Conservation (phyloP, 495 filamentous ascomycete species). For the Penicillium canariense region DNA sequence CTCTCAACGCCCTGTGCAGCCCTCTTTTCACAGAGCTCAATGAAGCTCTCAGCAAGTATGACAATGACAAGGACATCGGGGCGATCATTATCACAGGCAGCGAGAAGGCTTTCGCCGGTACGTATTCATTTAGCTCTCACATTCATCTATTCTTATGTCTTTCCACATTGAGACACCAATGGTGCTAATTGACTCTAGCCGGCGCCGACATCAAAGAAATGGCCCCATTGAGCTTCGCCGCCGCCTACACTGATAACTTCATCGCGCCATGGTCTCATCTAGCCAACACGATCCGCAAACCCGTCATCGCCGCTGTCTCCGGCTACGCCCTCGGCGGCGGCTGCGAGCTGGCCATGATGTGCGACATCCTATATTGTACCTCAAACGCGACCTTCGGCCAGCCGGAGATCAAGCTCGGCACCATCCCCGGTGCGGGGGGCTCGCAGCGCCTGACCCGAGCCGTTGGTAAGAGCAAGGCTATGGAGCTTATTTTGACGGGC, state of each 20-base stretch:
- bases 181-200: conserved; percentile 40
- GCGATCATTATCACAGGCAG: conserved; percentile 86
- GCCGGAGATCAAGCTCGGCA: conserved; percentile 92
- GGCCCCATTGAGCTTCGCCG: conserved; percentile 80
- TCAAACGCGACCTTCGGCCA: conserved; percentile 83
- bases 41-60: conserved; percentile 68
- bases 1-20: conserved; percentile 86
- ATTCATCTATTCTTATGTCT: too few species aligned
- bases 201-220: conserved; percentile 99
- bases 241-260: conserved; percentile 83
- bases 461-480: conserved; percentile 84
- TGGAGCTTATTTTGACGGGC: conserved; percentile 92
- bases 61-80: conserved; percentile 64
- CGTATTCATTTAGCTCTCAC: too few species aligned
- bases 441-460: conserved; percentile 84
- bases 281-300: conserved; percentile 78
- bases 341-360: conserved; percentile 97
- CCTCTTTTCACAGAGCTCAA: conserved; percentile 91
- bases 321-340: conserved; percentile 93
- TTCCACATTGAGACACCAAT: neutral
- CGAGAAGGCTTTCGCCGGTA: conserved; percentile 80
- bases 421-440: conserved; percentile 89
- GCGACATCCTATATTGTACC: conserved; percentile 90
- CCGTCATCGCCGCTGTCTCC: conserved; percentile 89
- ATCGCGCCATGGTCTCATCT: conserved; percentile 90